phyloP scores from a whole-genome alignment of 805 yeast genomes.

The Wickerhamiella allomyrinae region DNA sequence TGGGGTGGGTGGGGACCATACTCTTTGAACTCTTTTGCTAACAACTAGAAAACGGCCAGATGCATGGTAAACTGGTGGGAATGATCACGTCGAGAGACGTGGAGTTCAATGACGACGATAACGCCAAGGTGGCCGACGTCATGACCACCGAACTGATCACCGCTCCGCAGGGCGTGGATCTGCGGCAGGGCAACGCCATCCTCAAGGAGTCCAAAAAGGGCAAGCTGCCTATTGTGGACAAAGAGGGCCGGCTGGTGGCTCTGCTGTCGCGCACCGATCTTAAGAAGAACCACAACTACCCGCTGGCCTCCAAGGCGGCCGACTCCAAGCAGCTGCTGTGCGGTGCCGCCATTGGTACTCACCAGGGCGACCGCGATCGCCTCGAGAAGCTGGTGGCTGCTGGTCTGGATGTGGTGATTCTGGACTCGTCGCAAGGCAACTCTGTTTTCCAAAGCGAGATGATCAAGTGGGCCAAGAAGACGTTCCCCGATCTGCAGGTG shows the following conservation, averaged over 20 bases:
- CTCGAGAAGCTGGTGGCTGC: constrained; percentile 76
- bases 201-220: constrained; percentile 92
- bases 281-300: constrained; percentile 88
- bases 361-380: constrained; percentile 78
- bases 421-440: constrained; percentile 97
- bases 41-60: constrained; percentile 59
- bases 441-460: constrained; percentile 87
- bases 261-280: constrained; percentile 90
- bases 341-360: constrained; percentile 98
- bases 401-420: constrained; percentile 88
- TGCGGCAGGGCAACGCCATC: constrained; percentile 77
- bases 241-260: constrained; percentile 59
- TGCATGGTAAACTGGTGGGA: constrained; percentile 85
- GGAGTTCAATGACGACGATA: constrained; percentile 75
- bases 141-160: constrained; percentile 86
- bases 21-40: constrained; percentile 1
- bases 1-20: too few species aligned
- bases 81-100: constrained; percentile 93
- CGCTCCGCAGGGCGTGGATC: constrained; percentile 67
- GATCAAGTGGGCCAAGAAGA: constrained; percentile 80
- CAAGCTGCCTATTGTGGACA: constrained; percentile 86
- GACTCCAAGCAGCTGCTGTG: constrained; percentile 89
- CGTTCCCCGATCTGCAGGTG: constrained; percentile 66
- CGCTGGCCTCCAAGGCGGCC: constrained; percentile 86
- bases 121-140: constrained; percentile 50